Conservation (phyloP, 805 yeast species). For the Sugiyamaella valdiviana region DNA sequence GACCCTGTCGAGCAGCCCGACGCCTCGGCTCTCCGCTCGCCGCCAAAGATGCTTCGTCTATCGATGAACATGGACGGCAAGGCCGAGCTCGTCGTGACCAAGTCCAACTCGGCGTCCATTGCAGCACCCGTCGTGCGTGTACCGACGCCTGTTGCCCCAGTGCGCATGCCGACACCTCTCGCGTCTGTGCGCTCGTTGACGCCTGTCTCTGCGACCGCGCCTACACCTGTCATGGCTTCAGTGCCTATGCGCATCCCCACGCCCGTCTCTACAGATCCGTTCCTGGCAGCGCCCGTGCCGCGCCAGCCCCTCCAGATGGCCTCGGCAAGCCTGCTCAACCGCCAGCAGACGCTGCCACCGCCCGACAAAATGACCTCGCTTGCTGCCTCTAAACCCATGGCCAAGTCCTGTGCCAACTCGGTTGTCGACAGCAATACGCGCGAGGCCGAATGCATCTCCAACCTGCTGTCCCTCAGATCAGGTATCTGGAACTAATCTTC, state of each 20-base stretch:
- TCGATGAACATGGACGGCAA: conserved; percentile 37
- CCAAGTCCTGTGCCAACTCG: not conserved
- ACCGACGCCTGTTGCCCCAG: not conserved
- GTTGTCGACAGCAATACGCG: conserved; percentile 10
- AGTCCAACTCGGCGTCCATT: not conserved
- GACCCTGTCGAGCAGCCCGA: conserved; percentile 11
- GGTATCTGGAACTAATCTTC: conserved; percentile 25
- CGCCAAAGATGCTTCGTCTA: conserved; percentile 19
- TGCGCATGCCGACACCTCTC: not conserved
- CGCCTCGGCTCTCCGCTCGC: conserved; percentile 5
- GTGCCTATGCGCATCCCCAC: not conserved
- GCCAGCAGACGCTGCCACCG: conserved; percentile 1
- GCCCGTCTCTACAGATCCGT: not conserved
- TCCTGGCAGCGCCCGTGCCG: not conserved
- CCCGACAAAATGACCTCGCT: conserved; percentile 1
- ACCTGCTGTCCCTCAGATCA: conserved; percentile 29
- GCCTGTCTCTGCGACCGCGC: too few relatives aligned
- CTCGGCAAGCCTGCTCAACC: conserved; percentile 2
- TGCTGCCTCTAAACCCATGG: not conserved
- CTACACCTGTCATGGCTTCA: not conserved
- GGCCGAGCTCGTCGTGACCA: conserved; percentile 31
- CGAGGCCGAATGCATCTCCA: conserved; percentile 33
- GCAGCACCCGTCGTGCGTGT: not conserved
- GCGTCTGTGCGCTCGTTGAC: too few relatives aligned
- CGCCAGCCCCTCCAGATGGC: not conserved